Base-by-base conservation (phyloP, 2,329 filamentous ascomycete genomes). In the Trichoderma harzianum region DNA sequence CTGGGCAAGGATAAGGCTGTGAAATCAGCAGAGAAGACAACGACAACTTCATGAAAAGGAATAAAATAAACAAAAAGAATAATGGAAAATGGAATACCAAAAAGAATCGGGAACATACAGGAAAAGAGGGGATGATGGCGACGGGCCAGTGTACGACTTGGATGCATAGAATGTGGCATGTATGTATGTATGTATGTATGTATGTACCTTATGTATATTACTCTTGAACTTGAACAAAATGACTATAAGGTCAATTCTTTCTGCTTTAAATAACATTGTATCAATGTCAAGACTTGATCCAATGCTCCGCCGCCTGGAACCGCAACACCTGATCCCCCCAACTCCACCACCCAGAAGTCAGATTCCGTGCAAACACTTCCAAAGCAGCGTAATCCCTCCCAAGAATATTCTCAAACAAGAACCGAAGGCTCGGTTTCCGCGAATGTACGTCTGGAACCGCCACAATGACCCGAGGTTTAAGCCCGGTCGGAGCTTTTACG, bases 391-490 rank as follows among this genome's bases (percentile, higher is more conserved):
- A 91, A 3, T 60, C 68, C 3, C 77, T 74, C 0, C 83, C 83
- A 32, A 93, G 76, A n/a, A 90, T 76, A 5, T 84, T 81, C 69
- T 87, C 85, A 63, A 94, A 87, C 26, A 93, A 75, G 3, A 80
- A 77, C 72, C 90, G 89, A 70, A 95, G 78, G 76, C 90, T 93
- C 4, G 93, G 93, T 78, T 96, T 96, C 62, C 93, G 84, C 0
- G 93, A 95, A 80, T 96, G 93, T 5, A 93, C 75, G 78, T 95
- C 93, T 1, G 92, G 91, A 26, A 93, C 92, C 1, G 87, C 89
- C 10, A 93, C 79, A 36, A 95, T 83, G 3, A 93, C 87, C 78
- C 86, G 90, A 2, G 80, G 73, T 51, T 73, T 79, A 24, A 78
- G 76, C 1, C 26, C 4, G n/a, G 7, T 39, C 7, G 75, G 76